Base-by-base conservation (phyloP, 2,329 filamentous ascomycete species). In the Colletotrichum zoysiae region DNA sequence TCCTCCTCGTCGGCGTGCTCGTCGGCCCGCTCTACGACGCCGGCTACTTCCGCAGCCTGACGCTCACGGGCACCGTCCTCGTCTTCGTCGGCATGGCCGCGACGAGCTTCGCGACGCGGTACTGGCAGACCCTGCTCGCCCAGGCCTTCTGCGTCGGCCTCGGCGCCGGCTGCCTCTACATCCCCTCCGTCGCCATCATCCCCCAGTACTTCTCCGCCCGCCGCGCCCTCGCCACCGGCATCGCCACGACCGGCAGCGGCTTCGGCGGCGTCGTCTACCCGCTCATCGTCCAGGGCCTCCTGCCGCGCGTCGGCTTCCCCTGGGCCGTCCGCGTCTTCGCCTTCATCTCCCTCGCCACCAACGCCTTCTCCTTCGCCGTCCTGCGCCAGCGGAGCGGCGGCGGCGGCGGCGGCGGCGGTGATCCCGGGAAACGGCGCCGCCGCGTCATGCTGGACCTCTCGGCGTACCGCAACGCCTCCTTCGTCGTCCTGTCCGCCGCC, bases 121-220 rank as follows among this genome's bases (percentile, higher is more conserved):
- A 84, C 78, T 85, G 79, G 77, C 83, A 85, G 67, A 73, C 83
- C 23, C 73, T 86, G 9, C 77, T 86, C 5, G 76, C 82, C 0
- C 84, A 85, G 70, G 83, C 84, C 7, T 58, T 84, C 40, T 82
- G 80, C 70, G 76, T 82, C 50, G 86, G 85, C 1, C 57, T 85
- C 1, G 85, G 85, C 2, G 79, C 79, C 26, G 84, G 82, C 4
- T 78, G 81, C 71, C 74, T 82, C 23, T 82, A 81, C 53, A 72
- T 84, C 6, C 83, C 83, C 1, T 78, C 77, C 38, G 77, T 85
- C 3, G 81, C 83, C 11, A 76, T 86, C 48, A 76, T 85, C 4
- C 75, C 79, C 0, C 78, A 81, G 44, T 86, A 84, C 74, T 86
- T 85, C 73, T 66, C 73, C 11, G 79, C 75, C 53, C 80, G 79